A percentile compares a stretch with the other conserved stretches of the same genome.
phyloP scores from a whole-genome alignment of 352 stramenopile genomes.

The Globisporangium middletonii region DNA sequence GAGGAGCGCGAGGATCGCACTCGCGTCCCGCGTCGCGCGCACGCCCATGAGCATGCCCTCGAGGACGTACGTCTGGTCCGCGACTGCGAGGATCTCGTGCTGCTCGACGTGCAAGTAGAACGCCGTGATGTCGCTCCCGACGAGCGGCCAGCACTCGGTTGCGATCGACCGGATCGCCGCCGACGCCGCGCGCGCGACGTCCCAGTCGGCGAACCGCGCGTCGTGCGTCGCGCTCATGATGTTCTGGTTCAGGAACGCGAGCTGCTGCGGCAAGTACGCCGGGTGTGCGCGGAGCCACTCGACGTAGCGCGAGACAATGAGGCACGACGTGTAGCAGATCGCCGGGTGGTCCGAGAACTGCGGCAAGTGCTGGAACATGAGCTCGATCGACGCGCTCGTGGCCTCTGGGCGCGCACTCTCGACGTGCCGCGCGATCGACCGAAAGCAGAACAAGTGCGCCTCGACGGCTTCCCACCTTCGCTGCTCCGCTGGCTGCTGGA shows the following conservation, averaged over 20 bases:
- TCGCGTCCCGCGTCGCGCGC: conserved; percentile 36
- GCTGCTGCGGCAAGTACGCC: conserved; percentile 38
- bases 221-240: conserved; percentile 51
- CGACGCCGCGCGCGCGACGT: conserved; percentile 65
- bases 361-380: conserved; percentile 74
- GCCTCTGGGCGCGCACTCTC: conserved; percentile 25
- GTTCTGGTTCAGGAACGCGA: conserved; percentile 68
- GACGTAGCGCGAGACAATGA: conserved; percentile 81
- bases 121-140: conserved; percentile 57
- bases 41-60: conserved; percentile 72
- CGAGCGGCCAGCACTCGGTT: conserved; percentile 69
- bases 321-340: conserved; percentile 81
- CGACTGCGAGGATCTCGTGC: conserved; percentile 56
- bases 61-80: conserved; percentile 83
- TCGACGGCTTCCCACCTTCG: conserved; percentile 73
- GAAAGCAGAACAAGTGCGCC: conserved; percentile 78
- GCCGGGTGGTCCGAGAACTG: conserved; percentile 70
- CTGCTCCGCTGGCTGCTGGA: conserved; percentile 35
- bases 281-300: conserved; percentile 58
- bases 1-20: conserved; percentile 38
- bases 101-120: conserved; percentile 80
- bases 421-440: conserved; percentile 79
- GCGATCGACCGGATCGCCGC: conserved; percentile 67
- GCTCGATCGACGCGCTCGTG: conserved; percentile 41
- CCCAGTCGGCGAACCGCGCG: conserved; percentile 50